These are phyloP conservation scores for Penicillium sp. DNA, from an alignment of 2,329 filamentous ascomycete species.

Conservation along the genomic window DNA sequence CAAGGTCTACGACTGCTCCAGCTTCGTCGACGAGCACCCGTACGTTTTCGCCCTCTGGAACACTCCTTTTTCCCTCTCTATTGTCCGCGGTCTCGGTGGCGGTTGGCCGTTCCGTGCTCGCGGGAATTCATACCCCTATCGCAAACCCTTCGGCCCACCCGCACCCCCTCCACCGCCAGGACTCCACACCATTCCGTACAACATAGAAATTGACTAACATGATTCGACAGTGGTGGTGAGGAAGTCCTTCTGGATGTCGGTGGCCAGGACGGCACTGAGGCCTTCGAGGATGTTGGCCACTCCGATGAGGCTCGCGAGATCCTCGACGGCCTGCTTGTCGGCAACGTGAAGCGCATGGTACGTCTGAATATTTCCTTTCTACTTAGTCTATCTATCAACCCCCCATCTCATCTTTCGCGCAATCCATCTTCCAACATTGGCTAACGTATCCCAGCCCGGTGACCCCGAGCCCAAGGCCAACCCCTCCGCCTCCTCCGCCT, in stretches of 20 bases:
- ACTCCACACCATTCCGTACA: background rate
- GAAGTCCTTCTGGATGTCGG: constrained; percentile 95
- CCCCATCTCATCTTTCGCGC: background rate
- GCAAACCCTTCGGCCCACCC: background rate
- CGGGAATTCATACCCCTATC: background rate
- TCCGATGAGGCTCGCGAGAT: constrained; percentile 97
- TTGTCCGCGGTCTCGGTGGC: background rate
- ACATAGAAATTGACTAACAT: constrained; percentile 9
- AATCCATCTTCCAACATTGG: constrained; percentile 1
- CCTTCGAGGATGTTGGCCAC: constrained; percentile 99
- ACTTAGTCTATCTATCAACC: background rate
- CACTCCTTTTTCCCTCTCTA: background rate
- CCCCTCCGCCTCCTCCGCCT: constrained; percentile 49
- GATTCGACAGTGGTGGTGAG: constrained; percentile 78
- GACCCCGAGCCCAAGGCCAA: constrained; percentile 72
- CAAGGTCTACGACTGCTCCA: constrained; percentile 87
- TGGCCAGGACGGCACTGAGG: constrained; percentile 94
- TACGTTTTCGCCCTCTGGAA: constrained; percentile 46
- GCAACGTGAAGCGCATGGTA: constrained; percentile 78
- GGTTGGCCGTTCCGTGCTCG: background rate
- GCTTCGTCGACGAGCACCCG: constrained; percentile 97
- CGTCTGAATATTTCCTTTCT: constrained; percentile 28
- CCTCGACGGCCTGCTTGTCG: constrained; percentile 73
- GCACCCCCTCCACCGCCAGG: background rate
- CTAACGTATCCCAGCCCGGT: constrained; percentile 54